phyloP scores from a whole-genome alignment of 2,329 filamentous ascomycete species.

The Trichoderma breve region DNA sequence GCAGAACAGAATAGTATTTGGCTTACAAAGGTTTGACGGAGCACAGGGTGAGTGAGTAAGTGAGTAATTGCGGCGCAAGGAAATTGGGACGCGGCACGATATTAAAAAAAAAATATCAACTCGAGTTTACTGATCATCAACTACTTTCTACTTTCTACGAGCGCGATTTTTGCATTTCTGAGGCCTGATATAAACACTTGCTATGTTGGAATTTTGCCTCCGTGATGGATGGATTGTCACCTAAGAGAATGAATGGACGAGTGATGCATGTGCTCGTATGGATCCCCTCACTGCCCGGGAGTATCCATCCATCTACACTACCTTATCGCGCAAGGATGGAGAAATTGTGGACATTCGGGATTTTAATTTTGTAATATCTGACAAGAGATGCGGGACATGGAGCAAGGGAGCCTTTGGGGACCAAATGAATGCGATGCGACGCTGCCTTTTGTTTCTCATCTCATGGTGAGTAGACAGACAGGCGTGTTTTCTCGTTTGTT shows the following conservation, averaged over 20 bases:
- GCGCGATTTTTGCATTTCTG: neutral
- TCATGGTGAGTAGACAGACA: neutral
- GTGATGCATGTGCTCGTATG: neutral
- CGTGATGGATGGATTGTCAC: neutral
- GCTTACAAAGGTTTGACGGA: neutral
- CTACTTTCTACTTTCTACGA: neutral
- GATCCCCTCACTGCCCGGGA: neutral
- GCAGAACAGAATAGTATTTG: neutral
- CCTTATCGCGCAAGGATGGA: neutral
- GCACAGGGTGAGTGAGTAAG: neutral
- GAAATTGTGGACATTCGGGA: neutral
- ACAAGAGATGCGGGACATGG: neutral
- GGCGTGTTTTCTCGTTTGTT: neutral
- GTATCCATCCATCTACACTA: neutral
- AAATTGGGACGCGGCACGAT: neutral
- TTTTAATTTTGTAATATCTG: neutral
- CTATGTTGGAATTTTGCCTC: neutral
- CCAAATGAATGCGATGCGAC: neutral
- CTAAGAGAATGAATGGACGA: neutral
- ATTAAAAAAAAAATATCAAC: neutral
- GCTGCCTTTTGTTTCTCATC: neutral
- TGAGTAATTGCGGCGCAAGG: neutral
- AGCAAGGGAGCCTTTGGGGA: neutral
- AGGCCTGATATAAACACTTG: neutral
- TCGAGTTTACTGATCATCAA: neutral